phyloP scores from a whole-genome alignment of 352 stramenopile species.

The Pythium phragmiticola region DNA sequence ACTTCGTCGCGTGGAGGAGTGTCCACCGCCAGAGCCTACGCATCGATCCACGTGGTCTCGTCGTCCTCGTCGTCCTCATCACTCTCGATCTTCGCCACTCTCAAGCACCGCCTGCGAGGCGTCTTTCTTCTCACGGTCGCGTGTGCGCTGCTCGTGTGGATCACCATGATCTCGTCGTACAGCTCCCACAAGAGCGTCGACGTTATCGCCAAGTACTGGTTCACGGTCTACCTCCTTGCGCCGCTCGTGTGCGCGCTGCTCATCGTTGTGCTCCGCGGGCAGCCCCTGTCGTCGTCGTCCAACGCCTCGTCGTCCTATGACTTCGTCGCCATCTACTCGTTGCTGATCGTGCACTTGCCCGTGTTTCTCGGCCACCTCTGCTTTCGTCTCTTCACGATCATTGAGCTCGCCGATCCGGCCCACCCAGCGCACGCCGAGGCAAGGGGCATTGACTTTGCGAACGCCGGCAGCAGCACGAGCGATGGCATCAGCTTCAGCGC shows the following conservation, averaged over 20 bases:
- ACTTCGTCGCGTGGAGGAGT: constrained; percentile 3
- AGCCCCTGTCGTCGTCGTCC: constrained; percentile 20
- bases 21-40: constrained; percentile 2
- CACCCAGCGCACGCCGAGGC: constrained; percentile 23
- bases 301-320: constrained; percentile 43
- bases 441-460: constrained; percentile 18
- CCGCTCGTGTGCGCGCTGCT: constrained; percentile 59
- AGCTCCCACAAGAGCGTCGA: constrained; percentile 35
- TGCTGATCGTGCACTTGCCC: constrained; percentile 73
- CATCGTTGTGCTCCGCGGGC: constrained; percentile 42
- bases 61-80: constrained; percentile 8
- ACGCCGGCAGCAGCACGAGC: constrained; percentile 5
- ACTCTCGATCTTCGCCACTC: background rate
- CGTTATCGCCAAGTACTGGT: constrained; percentile 47
- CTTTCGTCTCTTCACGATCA: constrained; percentile 68
- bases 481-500: constrained; percentile 24
- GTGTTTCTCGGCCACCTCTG: constrained; percentile 83
- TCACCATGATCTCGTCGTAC: constrained; percentile 75
- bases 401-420: constrained; percentile 33
- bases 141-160: constrained; percentile 47
- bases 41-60: constrained; percentile 16
- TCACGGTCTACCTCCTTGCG: constrained; percentile 61
- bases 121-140: constrained; percentile 45
- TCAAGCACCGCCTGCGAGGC: constrained; percentile 19
- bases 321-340: constrained; percentile 69